Evolutionary conservation across 768 basidiomycete genomes (phyloP).

Genomic region (Boletus rufocinnamomeus): DNA sequence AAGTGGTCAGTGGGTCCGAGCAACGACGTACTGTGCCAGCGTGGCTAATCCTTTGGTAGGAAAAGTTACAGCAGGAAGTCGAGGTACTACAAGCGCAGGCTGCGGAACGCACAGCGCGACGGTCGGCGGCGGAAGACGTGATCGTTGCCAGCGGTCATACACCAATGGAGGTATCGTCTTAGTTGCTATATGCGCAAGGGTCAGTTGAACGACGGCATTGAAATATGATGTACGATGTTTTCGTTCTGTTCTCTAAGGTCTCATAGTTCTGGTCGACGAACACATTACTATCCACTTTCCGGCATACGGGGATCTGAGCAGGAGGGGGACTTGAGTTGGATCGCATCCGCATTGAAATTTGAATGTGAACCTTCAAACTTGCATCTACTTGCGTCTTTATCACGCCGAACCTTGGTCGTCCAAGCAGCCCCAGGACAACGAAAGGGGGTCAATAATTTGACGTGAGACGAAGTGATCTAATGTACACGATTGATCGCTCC

Average conservation of each 20-base stretch:
- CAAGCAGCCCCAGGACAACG: not conserved
- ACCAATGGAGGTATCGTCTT: conserved; percentile 32
- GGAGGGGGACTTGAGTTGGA: not conserved
- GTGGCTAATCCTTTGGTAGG: conserved; percentile 37
- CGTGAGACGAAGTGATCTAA: not conserved
- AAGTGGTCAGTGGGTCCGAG: conserved; percentile 45
- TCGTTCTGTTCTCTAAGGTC: not conserved
- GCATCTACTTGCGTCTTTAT: not conserved
- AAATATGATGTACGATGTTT: conserved; percentile 3
- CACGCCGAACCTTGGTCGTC: not conserved
- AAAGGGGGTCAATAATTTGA: not conserved
- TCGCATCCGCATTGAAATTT: not conserved
- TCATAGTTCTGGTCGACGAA: not conserved
- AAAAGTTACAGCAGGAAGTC: conserved; percentile 60
- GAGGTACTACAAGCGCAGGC: conserved; percentile 53
- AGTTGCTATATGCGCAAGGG: not conserved
- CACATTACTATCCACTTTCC: not conserved
- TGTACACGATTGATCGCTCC: not conserved
- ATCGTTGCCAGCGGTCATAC: conserved; percentile 33
- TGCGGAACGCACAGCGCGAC: conserved; percentile 43
- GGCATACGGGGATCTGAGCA: not conserved
- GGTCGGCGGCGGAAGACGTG: conserved; percentile 31
- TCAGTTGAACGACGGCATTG: not conserved
- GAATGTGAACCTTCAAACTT: not conserved
- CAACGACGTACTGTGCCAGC: not conserved